Evolutionary conservation across 2,329 filamentous ascomycete genomes (phyloP).

Genomic region (Diaporthe helianthi): DNA sequence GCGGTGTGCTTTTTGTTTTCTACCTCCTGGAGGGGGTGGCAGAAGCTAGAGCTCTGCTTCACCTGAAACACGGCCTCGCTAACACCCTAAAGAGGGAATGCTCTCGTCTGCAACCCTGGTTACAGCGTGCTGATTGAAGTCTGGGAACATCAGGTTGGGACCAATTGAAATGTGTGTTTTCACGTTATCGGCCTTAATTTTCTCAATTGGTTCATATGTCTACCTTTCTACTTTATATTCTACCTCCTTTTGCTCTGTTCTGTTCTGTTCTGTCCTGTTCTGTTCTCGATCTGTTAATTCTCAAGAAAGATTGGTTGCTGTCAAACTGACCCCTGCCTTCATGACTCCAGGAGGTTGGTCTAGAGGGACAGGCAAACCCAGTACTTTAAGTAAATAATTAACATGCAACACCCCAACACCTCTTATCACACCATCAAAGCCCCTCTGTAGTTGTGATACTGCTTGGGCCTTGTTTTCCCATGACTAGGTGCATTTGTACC

Average conservation of each 20-base stretch:
- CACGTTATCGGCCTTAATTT: background rate
- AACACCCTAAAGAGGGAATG: slow-evolving; percentile 16
- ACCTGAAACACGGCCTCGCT: slow-evolving; percentile 29
- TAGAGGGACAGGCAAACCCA: background rate
- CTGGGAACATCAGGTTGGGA: background rate
- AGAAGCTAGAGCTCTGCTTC: background rate
- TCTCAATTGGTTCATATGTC: background rate
- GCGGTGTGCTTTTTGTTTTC: background rate
- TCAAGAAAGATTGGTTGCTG: background rate
- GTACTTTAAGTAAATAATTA: no score
- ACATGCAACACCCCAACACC: background rate
- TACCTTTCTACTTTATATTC: background rate
- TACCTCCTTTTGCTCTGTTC: background rate
- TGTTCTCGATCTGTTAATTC: no score
- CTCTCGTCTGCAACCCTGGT: slow-evolving; percentile 18
- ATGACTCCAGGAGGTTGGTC: background rate
- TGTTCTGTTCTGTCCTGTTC: background rate
- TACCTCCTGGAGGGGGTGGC: slow-evolving; percentile 1
- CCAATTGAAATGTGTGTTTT: background rate
- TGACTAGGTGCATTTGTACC: background rate
- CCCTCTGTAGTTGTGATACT: background rate
- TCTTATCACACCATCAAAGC: background rate
- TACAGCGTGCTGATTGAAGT: no score
- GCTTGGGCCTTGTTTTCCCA: no score
- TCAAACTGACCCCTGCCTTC: background rate